Evolutionary conservation across 345 rosid species (phyloP).

Genomic region (Eucalyptus rudis): DNA sequence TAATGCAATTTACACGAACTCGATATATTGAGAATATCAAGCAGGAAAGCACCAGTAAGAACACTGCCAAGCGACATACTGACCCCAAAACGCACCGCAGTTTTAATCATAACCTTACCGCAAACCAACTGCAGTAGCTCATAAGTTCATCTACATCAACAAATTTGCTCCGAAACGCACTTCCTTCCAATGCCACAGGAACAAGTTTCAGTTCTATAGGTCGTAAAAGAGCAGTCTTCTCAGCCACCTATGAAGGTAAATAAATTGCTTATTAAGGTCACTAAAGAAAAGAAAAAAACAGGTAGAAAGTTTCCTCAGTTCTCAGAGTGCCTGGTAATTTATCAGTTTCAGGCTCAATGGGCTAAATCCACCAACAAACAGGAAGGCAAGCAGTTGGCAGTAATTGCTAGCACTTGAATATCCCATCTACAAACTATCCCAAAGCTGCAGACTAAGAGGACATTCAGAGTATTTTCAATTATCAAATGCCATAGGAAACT

Average conservation of each 20-base stretch:
- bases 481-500: neutral
- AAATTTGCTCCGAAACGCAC: slow-evolving; percentile 91
- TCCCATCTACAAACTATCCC: neutral
- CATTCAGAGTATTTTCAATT: neutral
- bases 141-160: slow-evolving; percentile 84
- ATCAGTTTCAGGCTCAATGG: neutral
- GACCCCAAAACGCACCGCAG: neutral
- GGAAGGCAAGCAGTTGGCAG: neutral
- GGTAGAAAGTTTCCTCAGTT: neutral
- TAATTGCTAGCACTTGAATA: neutral
- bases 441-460: neutral
- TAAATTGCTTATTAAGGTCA: neutral
- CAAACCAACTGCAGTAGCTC: slow-evolving; percentile 84
- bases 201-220: slow-evolving; percentile 87
- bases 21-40: neutral
- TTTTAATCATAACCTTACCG: slow-evolving; percentile 35
- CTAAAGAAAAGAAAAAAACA: neutral
- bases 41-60: neutral
- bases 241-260: slow-evolving; percentile 48
- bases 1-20: neutral
- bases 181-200: slow-evolving; percentile 86
- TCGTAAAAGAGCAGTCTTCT: slow-evolving; percentile 77
- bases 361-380: neutral
- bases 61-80: neutral
- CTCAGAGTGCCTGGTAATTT: neutral